A percentile compares a stretch with the other conserved stretches of the same genome.
Evolutionary conservation across 2,329 filamentous ascomycete genomes (phyloP).

Genomic region (Penicillium brasilianum): DNA sequence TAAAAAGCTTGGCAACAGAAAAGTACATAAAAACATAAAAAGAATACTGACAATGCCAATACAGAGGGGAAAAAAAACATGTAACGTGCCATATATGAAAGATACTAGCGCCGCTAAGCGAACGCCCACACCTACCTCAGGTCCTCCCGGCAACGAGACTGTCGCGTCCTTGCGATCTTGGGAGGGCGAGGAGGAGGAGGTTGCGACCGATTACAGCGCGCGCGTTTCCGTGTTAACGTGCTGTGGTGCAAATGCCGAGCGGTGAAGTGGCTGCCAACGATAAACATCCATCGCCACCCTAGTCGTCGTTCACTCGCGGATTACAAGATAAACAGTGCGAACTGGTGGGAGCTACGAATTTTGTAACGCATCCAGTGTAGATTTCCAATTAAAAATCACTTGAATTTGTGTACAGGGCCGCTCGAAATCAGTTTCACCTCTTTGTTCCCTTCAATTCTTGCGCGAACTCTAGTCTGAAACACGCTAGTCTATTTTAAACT

Average conservation of each 20-base stretch:
- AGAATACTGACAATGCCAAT: too few species aligned
- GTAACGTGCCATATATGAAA: too few species aligned
- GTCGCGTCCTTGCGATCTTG: conserved; percentile 28
- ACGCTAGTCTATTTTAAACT: conserved; percentile 9
- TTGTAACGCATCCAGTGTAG: background rate
- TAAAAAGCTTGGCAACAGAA: too few species aligned
- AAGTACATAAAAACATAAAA: too few species aligned
- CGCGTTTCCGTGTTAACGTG: conserved; percentile 17
- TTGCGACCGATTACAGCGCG: conserved; percentile 27
- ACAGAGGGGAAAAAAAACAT: too few species aligned
- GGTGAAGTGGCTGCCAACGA: background rate
- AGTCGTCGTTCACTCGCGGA: background rate
- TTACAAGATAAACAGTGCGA: conserved; percentile 1
- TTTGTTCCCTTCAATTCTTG: conserved; percentile 9
- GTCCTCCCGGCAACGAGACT: conserved; percentile 22
- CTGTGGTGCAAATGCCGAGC: background rate
- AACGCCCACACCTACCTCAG: background rate
- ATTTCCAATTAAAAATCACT: background rate
- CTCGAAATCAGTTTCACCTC: too few species aligned
- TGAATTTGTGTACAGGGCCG: background rate
- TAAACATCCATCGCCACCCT: background rate
- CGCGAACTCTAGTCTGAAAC: conserved; percentile 9
- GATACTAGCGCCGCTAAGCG: too few species aligned
- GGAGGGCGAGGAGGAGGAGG: conserved; percentile 26
- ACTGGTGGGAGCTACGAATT: background rate